Conservation (phyloP, 2,329 filamentous ascomycete species). For the Cercospora sesami region DNA sequence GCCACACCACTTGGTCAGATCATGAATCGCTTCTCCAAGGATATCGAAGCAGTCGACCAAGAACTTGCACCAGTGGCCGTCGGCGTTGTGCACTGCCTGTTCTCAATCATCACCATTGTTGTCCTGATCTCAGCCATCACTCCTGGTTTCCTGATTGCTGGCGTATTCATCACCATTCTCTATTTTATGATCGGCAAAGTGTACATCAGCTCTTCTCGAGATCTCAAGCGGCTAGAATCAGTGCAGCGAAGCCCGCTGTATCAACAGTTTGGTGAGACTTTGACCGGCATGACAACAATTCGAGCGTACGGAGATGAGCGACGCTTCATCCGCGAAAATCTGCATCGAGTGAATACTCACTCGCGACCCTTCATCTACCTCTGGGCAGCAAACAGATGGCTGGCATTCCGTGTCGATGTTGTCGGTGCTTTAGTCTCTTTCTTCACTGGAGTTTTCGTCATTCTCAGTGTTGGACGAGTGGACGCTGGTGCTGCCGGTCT, state of each 20-base stretch:
- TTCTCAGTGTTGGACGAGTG: slow-evolving; percentile 76
- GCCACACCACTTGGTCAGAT: slow-evolving; percentile 91
- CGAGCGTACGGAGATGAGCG: slow-evolving; percentile 93
- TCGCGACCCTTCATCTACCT: slow-evolving; percentile 92
- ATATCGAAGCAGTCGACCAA: slow-evolving; percentile 91
- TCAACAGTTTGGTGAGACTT: slow-evolving; percentile 95
- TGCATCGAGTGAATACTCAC: slow-evolving; percentile 83
- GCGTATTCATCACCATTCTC: slow-evolving; percentile 75
- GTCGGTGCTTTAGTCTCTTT: slow-evolving; percentile 90
- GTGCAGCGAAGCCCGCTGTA: slow-evolving; percentile 92
- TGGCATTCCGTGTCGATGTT: slow-evolving; percentile 86
- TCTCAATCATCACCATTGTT: slow-evolving; percentile 78
- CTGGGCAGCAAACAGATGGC: slow-evolving; percentile 96
- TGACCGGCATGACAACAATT: slow-evolving; percentile 93
- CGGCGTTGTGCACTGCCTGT: slow-evolving; percentile 65
- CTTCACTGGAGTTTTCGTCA: slow-evolving; percentile 88
- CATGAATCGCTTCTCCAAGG: slow-evolving; percentile 98
- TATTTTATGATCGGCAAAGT: slow-evolving; percentile 83
- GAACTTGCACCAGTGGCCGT: slow-evolving; percentile 93
- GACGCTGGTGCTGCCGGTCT: slow-evolving; percentile 91
- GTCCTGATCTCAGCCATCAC: slow-evolving; percentile 85
- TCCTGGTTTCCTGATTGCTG: slow-evolving; percentile 85
- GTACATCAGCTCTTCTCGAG: slow-evolving; percentile 89
- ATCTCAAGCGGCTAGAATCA: slow-evolving; percentile 92
- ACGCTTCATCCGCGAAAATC: slow-evolving; percentile 89